These are phyloP conservation scores for Acanthamoeba royreba DNA, from an alignment of 208 protist genomes.

Conservation along the genomic window DNA sequence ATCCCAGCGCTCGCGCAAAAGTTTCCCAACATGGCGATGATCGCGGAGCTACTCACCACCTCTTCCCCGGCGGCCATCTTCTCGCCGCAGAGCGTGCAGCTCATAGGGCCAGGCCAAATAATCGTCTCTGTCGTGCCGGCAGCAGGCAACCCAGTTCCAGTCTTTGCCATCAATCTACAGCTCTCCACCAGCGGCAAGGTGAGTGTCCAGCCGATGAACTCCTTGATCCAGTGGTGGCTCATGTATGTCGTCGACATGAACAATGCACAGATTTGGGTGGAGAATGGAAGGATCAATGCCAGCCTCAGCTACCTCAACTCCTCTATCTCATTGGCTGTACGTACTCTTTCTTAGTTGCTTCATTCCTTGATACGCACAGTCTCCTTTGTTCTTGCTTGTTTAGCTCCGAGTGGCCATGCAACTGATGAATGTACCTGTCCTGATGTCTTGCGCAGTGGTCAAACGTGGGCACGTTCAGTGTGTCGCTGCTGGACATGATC, in stretches of 20 bases:
- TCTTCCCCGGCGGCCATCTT: not conserved
- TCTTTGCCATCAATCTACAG: not conserved
- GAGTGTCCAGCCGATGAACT: not conserved
- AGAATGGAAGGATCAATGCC: not conserved
- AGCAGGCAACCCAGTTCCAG: not conserved
- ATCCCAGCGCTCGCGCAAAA: not conserved
- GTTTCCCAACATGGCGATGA: not conserved
- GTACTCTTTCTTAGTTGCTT: not conserved
- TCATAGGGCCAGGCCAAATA: not conserved
- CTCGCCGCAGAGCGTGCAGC: not conserved
- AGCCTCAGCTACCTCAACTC: not conserved
- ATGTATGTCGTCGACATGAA: not conserved
- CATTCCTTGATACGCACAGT: not conserved
- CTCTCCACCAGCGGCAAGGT: not conserved
- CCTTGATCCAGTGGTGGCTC: not conserved
- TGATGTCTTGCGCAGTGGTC: not conserved
- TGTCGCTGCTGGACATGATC: not conserved
- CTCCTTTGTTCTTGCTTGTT: not conserved
- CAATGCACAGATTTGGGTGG: not conserved
- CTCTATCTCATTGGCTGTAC: not conserved
- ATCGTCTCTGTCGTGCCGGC: not conserved
- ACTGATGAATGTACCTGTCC: no score
- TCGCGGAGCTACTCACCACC: not conserved
- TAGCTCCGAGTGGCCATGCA: no score
- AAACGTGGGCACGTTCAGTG: not conserved